phyloP scores from a whole-genome alignment of 768 basidiomycete species.

The Leccinellum rugosiceps region DNA sequence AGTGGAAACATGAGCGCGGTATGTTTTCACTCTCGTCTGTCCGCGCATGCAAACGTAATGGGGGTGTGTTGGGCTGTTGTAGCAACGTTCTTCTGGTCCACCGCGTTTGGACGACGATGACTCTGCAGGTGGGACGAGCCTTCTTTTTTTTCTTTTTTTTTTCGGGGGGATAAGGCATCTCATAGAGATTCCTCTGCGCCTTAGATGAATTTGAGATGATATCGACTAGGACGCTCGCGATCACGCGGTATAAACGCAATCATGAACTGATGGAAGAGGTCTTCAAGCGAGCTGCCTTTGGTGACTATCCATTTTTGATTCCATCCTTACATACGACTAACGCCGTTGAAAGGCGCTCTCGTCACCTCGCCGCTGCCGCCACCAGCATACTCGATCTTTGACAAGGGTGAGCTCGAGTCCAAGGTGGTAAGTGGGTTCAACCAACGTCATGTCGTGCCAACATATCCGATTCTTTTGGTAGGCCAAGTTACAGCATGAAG shows the following conservation, averaged over 20 bases:
- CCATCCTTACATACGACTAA: background rate
- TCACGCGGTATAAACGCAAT: slow-evolving; percentile 73
- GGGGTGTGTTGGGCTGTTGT: background rate
- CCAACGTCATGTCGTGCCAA: background rate
- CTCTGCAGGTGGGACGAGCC: slow-evolving; percentile 49
- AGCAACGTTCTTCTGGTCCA: slow-evolving; percentile 33
- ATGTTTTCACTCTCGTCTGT: slow-evolving; percentile 15
- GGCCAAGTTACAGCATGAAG: slow-evolving; percentile 58
- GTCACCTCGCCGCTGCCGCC: slow-evolving; percentile 36
- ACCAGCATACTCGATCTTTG: slow-evolving; percentile 62
- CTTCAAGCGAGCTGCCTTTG: slow-evolving; percentile 69
- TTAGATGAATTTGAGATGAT: slow-evolving; percentile 69
- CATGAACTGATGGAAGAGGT: slow-evolving; percentile 85
- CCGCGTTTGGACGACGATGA: slow-evolving; percentile 54
- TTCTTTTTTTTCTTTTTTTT: background rate
- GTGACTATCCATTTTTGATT: slow-evolving; percentile 19
- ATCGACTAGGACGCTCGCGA: slow-evolving; percentile 67
- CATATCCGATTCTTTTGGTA: slow-evolving; percentile 21
- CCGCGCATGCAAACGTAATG: background rate
- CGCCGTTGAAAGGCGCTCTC: slow-evolving; percentile 39
- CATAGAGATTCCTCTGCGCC: background rate
- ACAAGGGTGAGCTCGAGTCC: slow-evolving; percentile 52
- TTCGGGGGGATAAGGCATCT: background rate
- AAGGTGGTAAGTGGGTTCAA: slow-evolving; percentile 45
- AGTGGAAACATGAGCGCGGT: slow-evolving; percentile 42